Evolutionary conservation across 2,329 filamentous ascomycete species (phyloP).

Genomic region (Xylariaceae sp.): DNA sequence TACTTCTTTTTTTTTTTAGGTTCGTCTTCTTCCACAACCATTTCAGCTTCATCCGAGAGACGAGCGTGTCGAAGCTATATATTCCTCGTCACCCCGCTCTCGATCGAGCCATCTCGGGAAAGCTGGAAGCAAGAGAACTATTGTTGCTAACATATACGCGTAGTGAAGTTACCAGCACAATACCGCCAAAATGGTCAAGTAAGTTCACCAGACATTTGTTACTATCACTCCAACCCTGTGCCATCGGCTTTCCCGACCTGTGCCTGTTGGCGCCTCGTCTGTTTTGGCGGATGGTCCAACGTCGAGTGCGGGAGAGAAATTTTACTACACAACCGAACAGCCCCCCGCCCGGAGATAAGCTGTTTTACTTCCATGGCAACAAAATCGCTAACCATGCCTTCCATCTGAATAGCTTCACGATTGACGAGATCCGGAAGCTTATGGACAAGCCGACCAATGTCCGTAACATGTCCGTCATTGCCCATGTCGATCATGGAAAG

Average conservation of each 20-base stretch:
- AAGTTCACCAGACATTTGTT: constrained; percentile 40
- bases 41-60: neutral
- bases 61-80: constrained; percentile 1
- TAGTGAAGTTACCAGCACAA: constrained; percentile 45
- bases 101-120: neutral
- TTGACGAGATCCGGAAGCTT: constrained; percentile 79
- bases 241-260: neutral
- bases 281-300: neutral
- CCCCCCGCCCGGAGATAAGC: constrained; percentile 38
- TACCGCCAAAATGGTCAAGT: constrained; percentile 99
- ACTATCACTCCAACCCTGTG: neutral
- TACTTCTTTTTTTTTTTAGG: constrained; percentile 17
- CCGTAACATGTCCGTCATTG: constrained; percentile 99
- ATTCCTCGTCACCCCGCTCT: constrained; percentile 13
- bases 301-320: constrained; percentile 12
- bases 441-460: constrained; percentile 70
- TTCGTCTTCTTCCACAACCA: constrained; percentile 11
- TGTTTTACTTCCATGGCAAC: constrained; percentile 19
- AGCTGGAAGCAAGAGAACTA: neutral
- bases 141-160: constrained; percentile 15
- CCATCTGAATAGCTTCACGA: constrained; percentile 73
- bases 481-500: constrained; percentile 99
- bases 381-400: constrained; percentile 43
- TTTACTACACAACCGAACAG: constrained; percentile 12
- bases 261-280: neutral